Evolutionary conservation across 1,284 basidiomycete genomes (phyloP), one percentile per base, ranked within the genome.

Genomic region (Boletus chippewaensis): DNA sequence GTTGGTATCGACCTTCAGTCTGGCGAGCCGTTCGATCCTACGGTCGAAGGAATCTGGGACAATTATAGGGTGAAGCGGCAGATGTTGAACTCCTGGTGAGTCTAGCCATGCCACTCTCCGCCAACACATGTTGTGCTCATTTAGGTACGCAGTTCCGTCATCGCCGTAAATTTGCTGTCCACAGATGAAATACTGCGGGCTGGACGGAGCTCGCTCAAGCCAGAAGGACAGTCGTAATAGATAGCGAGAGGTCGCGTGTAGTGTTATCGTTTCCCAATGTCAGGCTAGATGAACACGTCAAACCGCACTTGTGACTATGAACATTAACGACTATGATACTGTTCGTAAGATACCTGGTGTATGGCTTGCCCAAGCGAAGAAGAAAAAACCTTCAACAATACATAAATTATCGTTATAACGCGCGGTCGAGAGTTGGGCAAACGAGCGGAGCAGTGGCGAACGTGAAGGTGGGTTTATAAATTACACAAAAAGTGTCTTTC

Each of bases 31-130:
- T 91, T 96, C 66, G 95, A 99, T 66, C 95, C 96, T 6, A 88
- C 91, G 13, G 85, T 91, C 4, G 87, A 93, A 65, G 96, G 96
- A 36, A 85, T 99, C 16, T 99, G 95, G 95, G 96, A 99, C 71
- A 99, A 99, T 72, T 99, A 97, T 70, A 79, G 96, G 54, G 96
- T 99, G 55, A 99, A 99, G 76, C 78, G 95, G 56, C 96, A 99
- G 66, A 96, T 99, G 93, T 74, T 99, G 51, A 95, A 99, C 67
- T 95, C 91, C 64, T 91, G 90, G 91, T 92, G 62, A 66, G 83
- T 67, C 42, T 40, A 39, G 47, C 45, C 47, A 45, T 45, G 48
- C 31, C 34, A 49, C 31, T 42, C 41, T 40, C 52, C 53, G 54
- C 50, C 41, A 52, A 49, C 55, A 57, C 49, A 46, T 64, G 53